Evolutionary conservation across 371 early-diverging fungal genomes (phyloP), one percentile per base, ranked within the genome.

Genomic region (Mortierella polycephala): DNA sequence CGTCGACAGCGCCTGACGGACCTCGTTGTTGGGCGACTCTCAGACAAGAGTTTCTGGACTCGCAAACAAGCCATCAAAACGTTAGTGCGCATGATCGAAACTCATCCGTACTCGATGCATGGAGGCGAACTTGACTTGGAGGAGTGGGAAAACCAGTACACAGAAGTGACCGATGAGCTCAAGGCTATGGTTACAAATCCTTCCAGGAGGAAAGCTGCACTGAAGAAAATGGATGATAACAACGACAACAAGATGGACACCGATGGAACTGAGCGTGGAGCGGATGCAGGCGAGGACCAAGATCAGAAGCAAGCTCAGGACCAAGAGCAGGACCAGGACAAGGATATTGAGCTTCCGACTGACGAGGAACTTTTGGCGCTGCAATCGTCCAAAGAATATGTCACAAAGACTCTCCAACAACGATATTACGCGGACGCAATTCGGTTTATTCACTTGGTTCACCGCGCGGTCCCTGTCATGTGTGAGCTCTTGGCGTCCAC

Each of bases 51-150:
- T 54, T 91, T 91, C 69, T 87, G 84, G 64, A 96, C 98, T 7
- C 89, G 99, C 46, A 95, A 93, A 71, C 90, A 93, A 64, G 96
- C 98, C 0, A 91, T 98, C 57, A 92, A 93, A 64, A 87, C 91
- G 0, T 68, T 99, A 51, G 88, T 93, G 3, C 83, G 89, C 30
- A 83, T 96, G 63, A 86, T 98, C 14, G 85, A 92, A 18, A 92
- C 95, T 0, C 96, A 96, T 57, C 99, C 98, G 7, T 99, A 92
- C 80, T 86, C 87, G 16, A 87, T 94, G 81, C 95, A 98, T 74
- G 95, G 96, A 44, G 96, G 96, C 1, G 89, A 91, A 64, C 85
- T 97, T 13, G 88, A 88, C 50, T 52, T 88, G 40, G 85, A 84
- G 56, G 85, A 87, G 40, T 95, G 96, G 84, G 88, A 91, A 63